Conservation (phyloP, 1,284 basidiomycete species). For the Prillingera fragicola region DNA sequence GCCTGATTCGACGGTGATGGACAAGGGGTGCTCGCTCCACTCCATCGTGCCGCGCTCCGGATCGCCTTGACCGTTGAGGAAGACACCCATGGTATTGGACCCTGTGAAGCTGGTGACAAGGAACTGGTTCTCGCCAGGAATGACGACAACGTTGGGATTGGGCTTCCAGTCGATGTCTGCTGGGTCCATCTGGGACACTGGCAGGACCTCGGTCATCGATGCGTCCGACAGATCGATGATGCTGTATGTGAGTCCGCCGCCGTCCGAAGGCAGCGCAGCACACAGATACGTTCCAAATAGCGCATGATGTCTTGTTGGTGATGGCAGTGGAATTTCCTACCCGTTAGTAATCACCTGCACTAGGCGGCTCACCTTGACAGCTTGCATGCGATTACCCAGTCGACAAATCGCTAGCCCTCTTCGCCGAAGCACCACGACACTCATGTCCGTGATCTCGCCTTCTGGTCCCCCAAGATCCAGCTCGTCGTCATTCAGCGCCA, state of each 20-base stretch:
- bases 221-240: constrained; percentile 68
- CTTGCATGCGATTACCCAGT: constrained; percentile 58
- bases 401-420: constrained; percentile 63
- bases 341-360: not conserved
- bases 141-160: constrained; percentile 68
- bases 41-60: constrained; percentile 81
- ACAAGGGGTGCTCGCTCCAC: constrained; percentile 71
- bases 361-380: constrained; percentile 54
- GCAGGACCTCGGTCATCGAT: constrained; percentile 64
- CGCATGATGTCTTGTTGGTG: constrained; percentile 58
- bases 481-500: constrained; percentile 68
- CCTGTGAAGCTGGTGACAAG: constrained; percentile 56
- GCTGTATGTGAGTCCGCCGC: constrained; percentile 57
- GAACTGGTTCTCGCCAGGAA: constrained; percentile 68
- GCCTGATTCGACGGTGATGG: constrained; percentile 73
- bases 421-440: constrained; percentile 72
- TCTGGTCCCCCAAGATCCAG: constrained; percentile 58
- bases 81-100: constrained; percentile 67
- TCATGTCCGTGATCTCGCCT: constrained; percentile 56
- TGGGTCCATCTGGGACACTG: constrained; percentile 63
- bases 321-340: constrained; percentile 74
- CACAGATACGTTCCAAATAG: constrained; percentile 65
- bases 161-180: constrained; percentile 32
- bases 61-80: constrained; percentile 75
- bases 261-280: constrained; percentile 56